Evolutionary conservation across 768 basidiomycete genomes (phyloP).

Genomic region (Rubroboletus pulcherrimus): DNA sequence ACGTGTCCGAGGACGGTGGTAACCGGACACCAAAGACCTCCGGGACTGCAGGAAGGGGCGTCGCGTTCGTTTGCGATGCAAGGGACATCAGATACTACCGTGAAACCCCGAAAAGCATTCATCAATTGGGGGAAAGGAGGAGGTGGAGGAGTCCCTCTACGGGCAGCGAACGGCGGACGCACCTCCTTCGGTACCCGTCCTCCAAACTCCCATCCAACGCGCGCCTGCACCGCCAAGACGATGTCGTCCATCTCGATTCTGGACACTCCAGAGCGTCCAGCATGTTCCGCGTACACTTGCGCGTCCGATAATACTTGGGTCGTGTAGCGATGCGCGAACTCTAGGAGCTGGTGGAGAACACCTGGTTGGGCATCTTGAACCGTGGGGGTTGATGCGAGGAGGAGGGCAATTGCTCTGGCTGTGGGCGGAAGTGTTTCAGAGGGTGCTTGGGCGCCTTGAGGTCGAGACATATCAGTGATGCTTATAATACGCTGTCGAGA

Average conservation of each 20-base stretch:
- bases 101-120: too few species aligned
- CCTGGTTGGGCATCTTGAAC: conserved; percentile 85
- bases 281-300: conserved; percentile 84
- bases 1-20: conserved; percentile 63
- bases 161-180: conserved; percentile 10
- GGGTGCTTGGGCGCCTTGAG: conserved; percentile 28
- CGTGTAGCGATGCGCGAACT: conserved; percentile 83
- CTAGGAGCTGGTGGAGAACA: conserved; percentile 82
- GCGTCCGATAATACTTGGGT: conserved; percentile 81
- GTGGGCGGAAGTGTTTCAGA: conserved; percentile 78
- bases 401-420: conserved; percentile 77
- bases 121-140: too few species aligned
- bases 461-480: conserved; percentile 37
- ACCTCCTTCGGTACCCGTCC: conserved; percentile 90
- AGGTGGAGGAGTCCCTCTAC: too few species aligned
- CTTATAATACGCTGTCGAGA: background rate
- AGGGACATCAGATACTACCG: conserved; percentile 70
- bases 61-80: conserved; percentile 78
- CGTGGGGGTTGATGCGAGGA: conserved; percentile 78
- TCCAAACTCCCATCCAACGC: conserved; percentile 91
- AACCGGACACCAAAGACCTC: conserved; percentile 85
- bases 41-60: conserved; percentile 77
- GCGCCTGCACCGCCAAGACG: conserved; percentile 76
- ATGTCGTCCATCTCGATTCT: conserved; percentile 85
- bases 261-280: conserved; percentile 53